Evolutionary conservation across 2,329 filamentous ascomycete genomes (phyloP), one percentile per base, ranked within the genome.

Genomic region (Monosporascus sp.): DNA sequence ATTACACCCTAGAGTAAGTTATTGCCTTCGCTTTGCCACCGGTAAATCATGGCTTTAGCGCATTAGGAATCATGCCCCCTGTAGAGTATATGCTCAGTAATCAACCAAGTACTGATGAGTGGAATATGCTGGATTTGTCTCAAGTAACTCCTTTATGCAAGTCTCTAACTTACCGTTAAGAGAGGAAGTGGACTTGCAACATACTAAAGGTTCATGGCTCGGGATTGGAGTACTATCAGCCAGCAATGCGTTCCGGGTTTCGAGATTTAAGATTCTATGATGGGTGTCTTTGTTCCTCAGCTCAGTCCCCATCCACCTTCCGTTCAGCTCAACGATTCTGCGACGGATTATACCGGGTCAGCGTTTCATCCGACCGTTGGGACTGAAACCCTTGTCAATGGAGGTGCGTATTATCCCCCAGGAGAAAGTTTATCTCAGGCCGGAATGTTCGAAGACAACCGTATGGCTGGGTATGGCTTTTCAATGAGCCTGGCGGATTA

Each of bases 81-180:
- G 8, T 2, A 14, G 9, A 22, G 11, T 20, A n/a, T 5, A 20
- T n/a, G 14, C 17, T 40, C 38, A 6, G 38, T 40, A n/a, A n/a
- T 3, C 16, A 37, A 40, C 17, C 16, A 17, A 20, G 6, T 37
- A 46, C 52, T 38, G 9, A 45, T 40, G 11, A 8, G n/a, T 5
- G 37, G 3, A 7, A 48, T n/a, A 54, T 49, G n/a, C 48, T 80
- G 4, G 40, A 22, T 8, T 22, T 20, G 68, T 69, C 2, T 74
- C 75, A 3, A 76, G 72, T 45, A 78, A 78, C 57, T 79, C 76
- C 54, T 73, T 69, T 50, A 80, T 80, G 74, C 78, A 81, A 54
- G 68, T 73, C 34, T 63, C 81, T 4, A 70, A 66, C 16, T 71
- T 76, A 0, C 77, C 78, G 0, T 79, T 74, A 0, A 64, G 79